Base-by-base conservation (phyloP, 345 rosid species). In the Lepidium aucheri region DNA sequence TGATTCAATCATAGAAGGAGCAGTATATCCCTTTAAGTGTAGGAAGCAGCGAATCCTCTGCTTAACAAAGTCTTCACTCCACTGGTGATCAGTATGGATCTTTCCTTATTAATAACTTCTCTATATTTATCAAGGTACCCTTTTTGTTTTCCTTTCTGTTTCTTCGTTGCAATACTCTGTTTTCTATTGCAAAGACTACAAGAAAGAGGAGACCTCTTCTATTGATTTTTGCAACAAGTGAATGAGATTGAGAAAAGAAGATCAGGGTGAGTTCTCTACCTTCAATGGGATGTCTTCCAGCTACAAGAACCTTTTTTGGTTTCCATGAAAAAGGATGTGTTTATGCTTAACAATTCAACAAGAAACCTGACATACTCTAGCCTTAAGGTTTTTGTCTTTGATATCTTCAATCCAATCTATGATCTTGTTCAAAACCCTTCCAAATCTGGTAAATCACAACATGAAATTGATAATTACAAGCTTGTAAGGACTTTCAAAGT, bases 211-310 rank as follows among this genome's bases (percentile, higher is more conserved):
- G n/a, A n/a, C n/a, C n/a, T n/a, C n/a, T n/a, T n/a, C n/a, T n/a
- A n/a, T n/a, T n/a, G n/a, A n/a, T n/a, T n/a, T n/a, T n/a, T n/a
- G n/a, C n/a, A n/a, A n/a, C n/a, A n/a, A n/a, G n/a, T n/a, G n/a
- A n/a, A 94, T 38, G 87, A 71, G 0, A 53, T 77, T 60, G 99
- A 34, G 97, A 79, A 6, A 88, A 92, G 71, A 90, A 81, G 79
- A 73, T 94, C 20, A 96, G 35, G n/a, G 97, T 81, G 56, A 94
- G 96, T 38, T 88, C 95, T 24, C 96, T 90, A 7, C 89, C 92
- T 43, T 97, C 99, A 15, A 42, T 86, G 53, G 96, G 99, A 17
- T 90, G 99, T 76, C 78, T 94, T 58, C 99, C 99, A 5, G 76
- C 72, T 8, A 95, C 96, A 32, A 75, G 86, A 53, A 88, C 96